Evolutionary conservation across 1,139 yeast species (phyloP).

Genomic region (Eremothecium cymbalariae): DNA sequence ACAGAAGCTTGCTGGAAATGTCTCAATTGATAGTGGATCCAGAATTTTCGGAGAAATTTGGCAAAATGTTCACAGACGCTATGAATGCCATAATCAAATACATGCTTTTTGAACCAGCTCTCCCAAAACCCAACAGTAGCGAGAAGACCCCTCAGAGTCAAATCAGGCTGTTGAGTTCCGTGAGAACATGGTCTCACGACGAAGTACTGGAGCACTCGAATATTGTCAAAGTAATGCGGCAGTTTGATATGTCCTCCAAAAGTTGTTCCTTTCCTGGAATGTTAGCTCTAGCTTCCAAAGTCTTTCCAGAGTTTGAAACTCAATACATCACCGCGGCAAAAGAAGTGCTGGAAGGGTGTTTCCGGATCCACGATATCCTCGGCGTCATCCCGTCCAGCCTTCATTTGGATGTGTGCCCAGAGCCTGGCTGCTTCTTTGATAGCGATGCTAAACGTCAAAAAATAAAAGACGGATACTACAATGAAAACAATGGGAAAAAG

Average conservation of each 20-base stretch:
- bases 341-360: slow-evolving; percentile 61
- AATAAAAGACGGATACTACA: slow-evolving; percentile 14
- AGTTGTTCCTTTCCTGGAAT: slow-evolving; percentile 72
- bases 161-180: slow-evolving; percentile 14
- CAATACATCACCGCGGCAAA: slow-evolving; percentile 52
- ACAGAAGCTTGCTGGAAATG: not conserved
- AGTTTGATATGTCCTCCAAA: slow-evolving; percentile 42
- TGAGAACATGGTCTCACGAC: slow-evolving; percentile 16
- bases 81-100: slow-evolving; percentile 35
- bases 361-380: slow-evolving; percentile 46
- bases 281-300: slow-evolving; percentile 57
- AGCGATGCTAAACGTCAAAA: slow-evolving; percentile 23
- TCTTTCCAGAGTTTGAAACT: slow-evolving; percentile 40
- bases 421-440: slow-evolving; percentile 28
- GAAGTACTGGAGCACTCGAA: slow-evolving; percentile 23
- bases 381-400: slow-evolving; percentile 42
- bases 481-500: not conserved
- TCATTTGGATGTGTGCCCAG: slow-evolving; percentile 33
- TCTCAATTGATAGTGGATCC: not conserved
- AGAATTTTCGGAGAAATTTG: slow-evolving; percentile 18
- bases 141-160: too few relatives aligned
- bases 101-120: slow-evolving; percentile 39
- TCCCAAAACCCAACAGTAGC: slow-evolving; percentile 18
- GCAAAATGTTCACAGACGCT: slow-evolving; percentile 34
- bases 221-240: slow-evolving; percentile 23